Base-by-base conservation (phyloP, 2,329 filamentous ascomycete genomes). In the Fusarium tanahbumbuense region DNA sequence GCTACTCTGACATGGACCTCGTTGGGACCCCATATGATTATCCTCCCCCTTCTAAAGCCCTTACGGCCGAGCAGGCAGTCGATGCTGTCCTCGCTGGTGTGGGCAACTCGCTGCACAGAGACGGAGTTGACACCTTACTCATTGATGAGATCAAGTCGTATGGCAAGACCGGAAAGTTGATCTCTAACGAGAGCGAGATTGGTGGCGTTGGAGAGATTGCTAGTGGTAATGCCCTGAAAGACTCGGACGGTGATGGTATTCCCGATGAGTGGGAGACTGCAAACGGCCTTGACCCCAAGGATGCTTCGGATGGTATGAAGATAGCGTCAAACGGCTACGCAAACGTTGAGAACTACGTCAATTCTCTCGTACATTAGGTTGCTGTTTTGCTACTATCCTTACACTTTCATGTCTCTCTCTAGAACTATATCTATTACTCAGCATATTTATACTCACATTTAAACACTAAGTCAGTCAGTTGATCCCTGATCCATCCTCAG, bases 221-320 rank as follows among this genome's bases (percentile, higher is more conserved):
- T 11, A 76, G 76, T 13, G 83, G 82, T 11, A 77, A 75, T 1
- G 77, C 77, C 34, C 79, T 78, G 45, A 76, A 75, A 20, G 85
- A 86, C 66, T 77, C 81, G 0, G 84, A 86, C 70, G 81, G 81
- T 1, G 84, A 86, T 62, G 83, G 85, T 1, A 86, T 86, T 46
- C 83, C 84, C 5, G 84, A 86, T 73, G 80, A 78, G 25, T 84
- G 81, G 68, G 84, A 86, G 72, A 75, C 70, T 25, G 77, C 79
- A 11, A 81, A 85, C 56, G 82, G 83, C 1, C 67, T 83, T 27
- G 64, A 83, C 57, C 76, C 79, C 8, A 77, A 79, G 8, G 77
- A 82, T 40, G 76, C 75, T 25, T 76, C 78, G 20, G 82, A 84
- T 54, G 81, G 79, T 8, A 82, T 83, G 79, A 71, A 72, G 62